phyloP scores from a whole-genome alignment of 768 basidiomycete species.

The Tephrocybe rancida region DNA sequence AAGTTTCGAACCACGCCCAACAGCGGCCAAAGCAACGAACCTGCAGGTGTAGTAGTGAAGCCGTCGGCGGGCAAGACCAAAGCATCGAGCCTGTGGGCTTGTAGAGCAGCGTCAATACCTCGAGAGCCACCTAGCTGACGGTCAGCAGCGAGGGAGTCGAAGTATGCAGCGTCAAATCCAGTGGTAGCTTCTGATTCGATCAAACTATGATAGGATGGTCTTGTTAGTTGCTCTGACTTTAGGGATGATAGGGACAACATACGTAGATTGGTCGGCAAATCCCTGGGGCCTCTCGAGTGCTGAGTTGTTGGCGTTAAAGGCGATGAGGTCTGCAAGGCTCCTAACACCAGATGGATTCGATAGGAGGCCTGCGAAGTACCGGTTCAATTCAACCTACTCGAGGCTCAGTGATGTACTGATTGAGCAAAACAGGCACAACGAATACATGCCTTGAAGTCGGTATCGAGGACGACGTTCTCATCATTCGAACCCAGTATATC shows the following conservation, averaged over 20 bases:
- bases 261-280: conserved; percentile 41
- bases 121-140: conserved; percentile 48
- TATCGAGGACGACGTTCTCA: conserved; percentile 54
- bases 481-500: conserved; percentile 51
- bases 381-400: conserved; percentile 51
- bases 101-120: conserved; percentile 57
- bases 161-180: conserved; percentile 45
- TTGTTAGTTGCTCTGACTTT: neutral
- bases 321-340: conserved; percentile 57
- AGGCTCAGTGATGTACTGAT: neutral
- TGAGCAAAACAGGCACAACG: neutral
- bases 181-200: conserved; percentile 39
- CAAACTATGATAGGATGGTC: conserved; percentile 28
- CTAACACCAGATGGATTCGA: conserved; percentile 59
- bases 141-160: conserved; percentile 44
- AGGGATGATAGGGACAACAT: conserved; percentile 6
- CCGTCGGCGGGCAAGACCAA: conserved; percentile 49
- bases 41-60: conserved; percentile 40
- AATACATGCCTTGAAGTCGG: conserved; percentile 58
- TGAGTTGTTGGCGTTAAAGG: conserved; percentile 55
- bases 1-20: too few relatives aligned
- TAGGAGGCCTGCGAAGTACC: conserved; percentile 47
- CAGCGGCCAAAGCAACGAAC: conserved; percentile 26
- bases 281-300: conserved; percentile 47
- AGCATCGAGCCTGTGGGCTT: conserved; percentile 50